A percentile compares a stretch with the other conserved stretches of the same genome.
phyloP scores from a whole-genome alignment of 306 rosid genomes.

The Luffa aegyptiaca region DNA sequence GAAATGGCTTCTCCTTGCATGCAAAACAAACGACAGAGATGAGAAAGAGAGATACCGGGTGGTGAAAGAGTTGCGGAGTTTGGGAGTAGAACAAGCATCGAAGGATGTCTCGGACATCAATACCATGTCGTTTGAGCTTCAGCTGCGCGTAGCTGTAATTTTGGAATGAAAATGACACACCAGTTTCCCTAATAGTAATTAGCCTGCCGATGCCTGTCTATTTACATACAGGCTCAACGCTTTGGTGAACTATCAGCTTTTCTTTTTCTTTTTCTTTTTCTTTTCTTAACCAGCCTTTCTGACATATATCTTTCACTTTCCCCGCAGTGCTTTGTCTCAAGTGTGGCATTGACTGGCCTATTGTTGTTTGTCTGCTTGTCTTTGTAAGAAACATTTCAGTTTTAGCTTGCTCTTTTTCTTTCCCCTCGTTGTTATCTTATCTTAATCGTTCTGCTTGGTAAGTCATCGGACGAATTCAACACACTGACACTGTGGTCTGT shows the following conservation, averaged over 20 bases:
- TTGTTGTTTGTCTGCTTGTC: background rate
- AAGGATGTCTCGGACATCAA: constrained; percentile 55
- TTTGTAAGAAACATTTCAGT: background rate
- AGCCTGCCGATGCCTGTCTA: no score
- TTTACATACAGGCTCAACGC: background rate
- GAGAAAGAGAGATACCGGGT: constrained; percentile 40
- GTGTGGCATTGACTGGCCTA: background rate
- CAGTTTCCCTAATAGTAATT: no score
- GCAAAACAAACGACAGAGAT: no score
- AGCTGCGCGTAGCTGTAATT: background rate
- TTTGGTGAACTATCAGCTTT: background rate
- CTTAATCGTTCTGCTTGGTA: background rate
- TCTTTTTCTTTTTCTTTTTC: background rate
- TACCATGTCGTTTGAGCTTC: background rate
- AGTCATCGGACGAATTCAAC: background rate
- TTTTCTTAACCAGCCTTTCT: background rate
- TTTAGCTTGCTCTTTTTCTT: background rate
- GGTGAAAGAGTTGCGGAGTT: constrained; percentile 63
- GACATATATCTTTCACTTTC: background rate
- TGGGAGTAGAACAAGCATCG: constrained; percentile 43
- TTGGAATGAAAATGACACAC: background rate
- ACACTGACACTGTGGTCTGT: background rate
- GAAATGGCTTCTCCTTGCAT: no score
- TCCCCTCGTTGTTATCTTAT: background rate
- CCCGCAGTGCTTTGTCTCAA: background rate